phyloP scores from a whole-genome alignment of 345 rosid species.

The Kandelia obovata region DNA sequence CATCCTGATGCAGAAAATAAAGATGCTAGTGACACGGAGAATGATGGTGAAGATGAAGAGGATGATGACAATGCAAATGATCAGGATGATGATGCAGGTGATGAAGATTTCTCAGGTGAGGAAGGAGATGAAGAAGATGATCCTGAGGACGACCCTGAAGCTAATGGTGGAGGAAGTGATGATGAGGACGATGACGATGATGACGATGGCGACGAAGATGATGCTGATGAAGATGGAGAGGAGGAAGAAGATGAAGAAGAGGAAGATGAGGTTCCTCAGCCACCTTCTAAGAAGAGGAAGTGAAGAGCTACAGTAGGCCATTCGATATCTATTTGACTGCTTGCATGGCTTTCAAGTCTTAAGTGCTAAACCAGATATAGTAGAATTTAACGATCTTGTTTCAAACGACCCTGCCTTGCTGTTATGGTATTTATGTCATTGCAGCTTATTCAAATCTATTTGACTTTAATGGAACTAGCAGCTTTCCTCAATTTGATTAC shows the following conservation, averaged over 20 bases:
- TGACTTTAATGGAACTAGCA: conserved; percentile 2
- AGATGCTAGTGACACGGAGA: conserved; percentile 54
- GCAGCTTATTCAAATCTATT: conserved; percentile 14
- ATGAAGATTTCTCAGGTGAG: conserved; percentile 54
- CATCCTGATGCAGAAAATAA: conserved; percentile 39
- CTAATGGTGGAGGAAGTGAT: conserved; percentile 55
- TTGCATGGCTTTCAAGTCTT: not conserved
- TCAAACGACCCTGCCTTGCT: conserved; percentile 9
- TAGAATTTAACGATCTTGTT: conserved; percentile 11
- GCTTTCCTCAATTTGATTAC: not conserved
- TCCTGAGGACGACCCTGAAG: conserved; percentile 56
- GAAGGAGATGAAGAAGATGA: conserved; percentile 49
- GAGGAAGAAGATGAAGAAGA: conserved; percentile 43
- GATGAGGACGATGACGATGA: conserved; percentile 47
- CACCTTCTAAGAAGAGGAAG: conserved; percentile 64
- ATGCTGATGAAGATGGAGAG: conserved; percentile 28
- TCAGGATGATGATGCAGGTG: conserved; percentile 39
- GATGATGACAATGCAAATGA: conserved; percentile 34
- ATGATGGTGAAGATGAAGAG: conserved; percentile 40
- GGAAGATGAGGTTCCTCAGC: conserved; percentile 47
- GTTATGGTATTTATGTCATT: conserved; percentile 1
- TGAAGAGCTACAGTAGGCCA: conserved; percentile 27
- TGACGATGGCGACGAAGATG: conserved; percentile 33
- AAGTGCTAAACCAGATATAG: conserved; percentile 19
- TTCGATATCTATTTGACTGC: not conserved